Evolutionary conservation across 2,329 filamentous ascomycete species (phyloP), one percentile per base, ranked within the genome.

Genomic region (Cryphonectria parasitica): DNA sequence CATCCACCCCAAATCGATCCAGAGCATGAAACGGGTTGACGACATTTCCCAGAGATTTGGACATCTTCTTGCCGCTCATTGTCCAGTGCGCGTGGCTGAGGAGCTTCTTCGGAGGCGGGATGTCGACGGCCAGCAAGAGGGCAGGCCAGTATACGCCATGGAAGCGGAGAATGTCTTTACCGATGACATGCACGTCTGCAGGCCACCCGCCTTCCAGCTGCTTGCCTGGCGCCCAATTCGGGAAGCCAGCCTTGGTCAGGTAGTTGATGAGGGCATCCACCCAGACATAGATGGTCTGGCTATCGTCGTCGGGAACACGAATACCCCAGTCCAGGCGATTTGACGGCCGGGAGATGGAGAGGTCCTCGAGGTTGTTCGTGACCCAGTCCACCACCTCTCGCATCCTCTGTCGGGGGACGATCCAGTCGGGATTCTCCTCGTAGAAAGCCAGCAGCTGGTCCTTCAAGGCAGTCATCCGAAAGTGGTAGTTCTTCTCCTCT

Each of bases 141-240:
- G 96, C 96, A 0, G 96, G 96, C 96, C 97, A 99, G 84, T 99
- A 99, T 64, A 99, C 91, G 80, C 93, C 95, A 79, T 99, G 97
- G 80, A 99, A 99, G 25, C 94, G 91, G 70, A 97, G 85, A 74
- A 99, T 99, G 79, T 99, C 96, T 81, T 99, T 99, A 64, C 96
- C 96, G 69, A 99, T 91, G 36, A 99, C 89, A 62, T 99, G 96
- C 25, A 96, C 87, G 79, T 99, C 91, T 11, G 94, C 93, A 5
- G 96, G 96, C 95, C 96, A 99, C 34, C 92, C 90, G 65, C 87
- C 87, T 28, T 82, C 83, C 19, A 84, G 79, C 71, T 92, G 89
- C 4, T 86, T 82, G 1, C 89, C 89, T 0, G 92, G 90, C 0
- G 89, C 82, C 89, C 91, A 94, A 45, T 82, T 81, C 0, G 94